Conservation (phyloP, 805 yeast genomes). For the Zygosaccharomyces rouxii region DNA sequence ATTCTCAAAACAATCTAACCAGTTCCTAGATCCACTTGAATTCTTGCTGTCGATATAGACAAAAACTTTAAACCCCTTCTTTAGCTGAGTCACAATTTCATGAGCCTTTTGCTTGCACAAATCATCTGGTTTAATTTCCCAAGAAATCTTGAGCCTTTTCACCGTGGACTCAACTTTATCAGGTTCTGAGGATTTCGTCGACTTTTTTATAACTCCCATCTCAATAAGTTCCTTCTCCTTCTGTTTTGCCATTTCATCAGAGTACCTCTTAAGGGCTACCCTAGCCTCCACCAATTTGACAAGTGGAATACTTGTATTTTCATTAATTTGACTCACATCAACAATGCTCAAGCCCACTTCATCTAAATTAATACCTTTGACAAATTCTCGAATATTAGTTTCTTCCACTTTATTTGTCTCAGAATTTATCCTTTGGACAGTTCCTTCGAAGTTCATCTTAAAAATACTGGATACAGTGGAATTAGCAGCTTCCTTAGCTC, state of each 20-base stretch:
- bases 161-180: constrained; percentile 30
- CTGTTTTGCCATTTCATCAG: constrained; percentile 26
- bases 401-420: constrained; percentile 20
- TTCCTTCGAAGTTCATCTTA: constrained; percentile 24
- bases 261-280: constrained; percentile 27
- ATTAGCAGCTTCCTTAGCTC: constrained; percentile 31
- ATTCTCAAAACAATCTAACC: constrained; percentile 29
- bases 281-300: constrained; percentile 27
- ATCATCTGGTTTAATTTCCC: constrained; percentile 55
- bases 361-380: constrained; percentile 26
- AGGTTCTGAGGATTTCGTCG: constrained; percentile 11
- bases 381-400: constrained; percentile 23
- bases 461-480: constrained; percentile 19
- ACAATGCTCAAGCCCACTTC: constrained; percentile 26
- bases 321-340: constrained; percentile 19
- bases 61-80: constrained; percentile 41
- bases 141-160: constrained; percentile 49
- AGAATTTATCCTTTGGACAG: constrained; percentile 22
- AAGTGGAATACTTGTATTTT: constrained; percentile 22
- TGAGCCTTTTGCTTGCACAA: constrained; percentile 47
- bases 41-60: constrained; percentile 41
- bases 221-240: constrained; percentile 26
- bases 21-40: constrained; percentile 18
- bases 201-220: constrained; percentile 19
- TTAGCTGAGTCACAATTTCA: constrained; percentile 44